These are phyloP conservation scores for Lodderomyces oxycetoniae DNA, from an alignment of 1,139 yeast genomes.

Conservation along the genomic window DNA sequence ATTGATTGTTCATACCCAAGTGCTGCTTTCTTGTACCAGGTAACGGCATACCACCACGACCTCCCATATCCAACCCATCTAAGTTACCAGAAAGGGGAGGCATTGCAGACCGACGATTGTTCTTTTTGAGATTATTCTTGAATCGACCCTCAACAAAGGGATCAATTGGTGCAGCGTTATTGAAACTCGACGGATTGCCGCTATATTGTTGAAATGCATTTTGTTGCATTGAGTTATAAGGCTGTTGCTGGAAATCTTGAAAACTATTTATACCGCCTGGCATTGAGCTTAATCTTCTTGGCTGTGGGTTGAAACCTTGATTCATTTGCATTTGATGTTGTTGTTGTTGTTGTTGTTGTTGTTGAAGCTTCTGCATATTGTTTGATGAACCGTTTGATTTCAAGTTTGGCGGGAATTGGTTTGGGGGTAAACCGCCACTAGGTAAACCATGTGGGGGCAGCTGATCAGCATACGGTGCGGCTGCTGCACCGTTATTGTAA, in stretches of 20 bases:
- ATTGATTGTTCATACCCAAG: slow-evolving; percentile 10
- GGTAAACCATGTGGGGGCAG: slow-evolving; percentile 37
- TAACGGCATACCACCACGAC: slow-evolving; percentile 49
- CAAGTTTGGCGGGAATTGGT: slow-evolving; percentile 26
- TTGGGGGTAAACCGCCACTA: slow-evolving; percentile 30
- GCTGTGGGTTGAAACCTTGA: slow-evolving; percentile 14
- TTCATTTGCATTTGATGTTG: slow-evolving; percentile 14
- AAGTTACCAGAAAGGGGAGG: slow-evolving; percentile 34
- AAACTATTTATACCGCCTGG: slow-evolving; percentile 6
- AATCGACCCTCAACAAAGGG: slow-evolving; percentile 26
- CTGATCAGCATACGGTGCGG: slow-evolving; percentile 22
- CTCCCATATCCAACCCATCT: slow-evolving; percentile 43
- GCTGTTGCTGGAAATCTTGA: slow-evolving; percentile 7
- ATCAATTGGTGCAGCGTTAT: slow-evolving; percentile 23
- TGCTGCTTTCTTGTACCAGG: slow-evolving; percentile 23
- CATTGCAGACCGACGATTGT: slow-evolving; percentile 34
- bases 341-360: slow-evolving; percentile 11
- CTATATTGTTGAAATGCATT: slow-evolving; percentile 9
- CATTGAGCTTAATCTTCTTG: slow-evolving; percentile 12
- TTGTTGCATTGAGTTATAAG: slow-evolving; percentile 6
- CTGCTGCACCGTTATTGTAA: slow-evolving; percentile 7
- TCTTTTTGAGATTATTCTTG: slow-evolving; percentile 25
- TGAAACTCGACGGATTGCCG: slow-evolving; percentile 11
- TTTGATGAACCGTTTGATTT: slow-evolving; percentile 13
- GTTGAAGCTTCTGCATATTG: slow-evolving; percentile 11